Conservation (phyloP, 1,284 basidiomycete species). For the Leccinum pachyderme region DNA sequence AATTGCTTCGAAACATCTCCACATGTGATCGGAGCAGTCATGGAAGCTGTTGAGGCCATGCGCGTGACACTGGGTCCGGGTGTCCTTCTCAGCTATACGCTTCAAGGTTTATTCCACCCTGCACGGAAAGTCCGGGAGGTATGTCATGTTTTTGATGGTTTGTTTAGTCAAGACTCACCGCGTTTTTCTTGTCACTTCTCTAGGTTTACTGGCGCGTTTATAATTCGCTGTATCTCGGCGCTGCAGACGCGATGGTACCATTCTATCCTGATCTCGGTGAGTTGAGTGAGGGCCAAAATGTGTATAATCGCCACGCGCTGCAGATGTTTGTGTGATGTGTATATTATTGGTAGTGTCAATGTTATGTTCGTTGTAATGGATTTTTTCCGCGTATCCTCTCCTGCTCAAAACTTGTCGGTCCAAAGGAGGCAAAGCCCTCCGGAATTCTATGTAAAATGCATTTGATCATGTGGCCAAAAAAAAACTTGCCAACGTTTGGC, state of each 20-base stretch:
- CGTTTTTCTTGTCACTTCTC: neutral
- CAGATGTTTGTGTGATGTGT: slow-evolving; percentile 69
- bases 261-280: slow-evolving; percentile 92
- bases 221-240: slow-evolving; percentile 87
- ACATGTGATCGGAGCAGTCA: slow-evolving; percentile 96
- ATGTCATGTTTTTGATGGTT: slow-evolving; percentile 18
- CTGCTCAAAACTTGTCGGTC: too few species aligned
- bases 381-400: neutral
- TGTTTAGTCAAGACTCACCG: neutral
- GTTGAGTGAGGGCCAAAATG: slow-evolving; percentile 84
- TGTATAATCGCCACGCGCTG: slow-evolving; percentile 82
- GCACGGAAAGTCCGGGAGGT: slow-evolving; percentile 96
- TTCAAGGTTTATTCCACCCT: slow-evolving; percentile 95
- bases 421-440: too few species aligned
- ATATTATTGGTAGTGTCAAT: neutral
- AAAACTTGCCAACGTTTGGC: too few species aligned
- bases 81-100: slow-evolving; percentile 83
- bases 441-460: too few species aligned
- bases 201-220: slow-evolving; percentile 88
- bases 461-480: too few species aligned
- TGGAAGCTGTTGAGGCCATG: slow-evolving; percentile 98
- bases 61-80: slow-evolving; percentile 94
- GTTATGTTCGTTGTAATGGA: neutral
- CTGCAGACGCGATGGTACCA: slow-evolving; percentile 87
- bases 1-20: slow-evolving; percentile 99